Percentiles rank a stretch among this genome's conserved stretches.
Evolutionary conservation across 495 filamentous ascomycete genomes (phyloP).

Genomic region (Daldinia concentrica): DNA sequence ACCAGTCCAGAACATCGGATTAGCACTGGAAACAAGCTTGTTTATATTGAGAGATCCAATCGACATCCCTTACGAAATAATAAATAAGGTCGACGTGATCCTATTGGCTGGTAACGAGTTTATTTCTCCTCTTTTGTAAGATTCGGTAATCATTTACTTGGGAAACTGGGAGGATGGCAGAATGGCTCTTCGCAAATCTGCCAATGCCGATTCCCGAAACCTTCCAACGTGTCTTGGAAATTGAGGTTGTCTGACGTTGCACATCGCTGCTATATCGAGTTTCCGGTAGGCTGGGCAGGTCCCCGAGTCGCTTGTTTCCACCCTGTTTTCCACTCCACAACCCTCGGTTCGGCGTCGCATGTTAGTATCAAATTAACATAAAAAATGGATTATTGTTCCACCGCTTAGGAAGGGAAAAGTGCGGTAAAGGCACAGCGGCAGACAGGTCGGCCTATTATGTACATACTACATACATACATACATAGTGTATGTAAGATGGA

Average conservation of each 20-base stretch:
- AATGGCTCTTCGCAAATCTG: conserved; percentile 4
- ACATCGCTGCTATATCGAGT: conserved; percentile 41
- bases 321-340: conserved; percentile 9
- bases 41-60: conserved; percentile 19
- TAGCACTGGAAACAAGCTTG: conserved; percentile 11
- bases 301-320: conserved; percentile 29
- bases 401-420: conserved; percentile 5
- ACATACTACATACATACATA: neutral
- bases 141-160: conserved; percentile 9
- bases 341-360: conserved; percentile 23
- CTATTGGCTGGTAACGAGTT: conserved; percentile 23
- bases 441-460: neutral
- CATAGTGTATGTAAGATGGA: neutral
- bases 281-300: conserved; percentile 34
- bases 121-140: conserved; percentile 23
- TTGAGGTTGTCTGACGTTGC: conserved; percentile 18
- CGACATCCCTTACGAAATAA: conserved; percentile 21
- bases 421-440: neutral
- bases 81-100: neutral
- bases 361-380: conserved; percentile 5
- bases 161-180: neutral
- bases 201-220: conserved; percentile 36
- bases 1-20: conserved; percentile 33
- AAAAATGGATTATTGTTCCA: conserved; percentile 25
- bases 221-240: neutral